These are phyloP conservation scores for Laburnicola sp. DNA, from an alignment of 2,329 filamentous ascomycete species.

Conservation along the genomic window DNA sequence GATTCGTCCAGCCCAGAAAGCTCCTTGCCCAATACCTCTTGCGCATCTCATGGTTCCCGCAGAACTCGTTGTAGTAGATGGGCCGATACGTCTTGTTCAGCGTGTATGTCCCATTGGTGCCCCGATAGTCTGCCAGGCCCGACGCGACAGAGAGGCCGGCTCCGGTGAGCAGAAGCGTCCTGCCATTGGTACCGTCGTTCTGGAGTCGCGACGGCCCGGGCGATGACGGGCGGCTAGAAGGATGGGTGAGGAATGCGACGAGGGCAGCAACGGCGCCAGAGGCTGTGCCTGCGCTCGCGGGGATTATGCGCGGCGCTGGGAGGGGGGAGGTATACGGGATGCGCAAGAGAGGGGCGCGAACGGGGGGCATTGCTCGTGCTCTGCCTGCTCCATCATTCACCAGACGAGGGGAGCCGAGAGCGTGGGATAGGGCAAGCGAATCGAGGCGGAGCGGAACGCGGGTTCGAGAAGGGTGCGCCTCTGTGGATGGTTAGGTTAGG, in stretches of 20 bases:
- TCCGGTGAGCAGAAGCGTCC: conserved; percentile 72
- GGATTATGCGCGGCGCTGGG: conserved; percentile 73
- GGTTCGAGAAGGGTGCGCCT: background rate
- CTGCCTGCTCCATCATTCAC: background rate
- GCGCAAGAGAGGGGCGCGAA: conserved; percentile 66
- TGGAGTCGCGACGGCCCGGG: background rate
- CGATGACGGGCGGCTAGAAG: conserved; percentile 18
- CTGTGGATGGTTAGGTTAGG: background rate
- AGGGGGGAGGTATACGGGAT: conserved; percentile 90
- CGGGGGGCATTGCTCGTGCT: conserved; percentile 12
- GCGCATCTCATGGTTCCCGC: conserved; percentile 76
- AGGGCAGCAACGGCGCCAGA: conserved; percentile 77
- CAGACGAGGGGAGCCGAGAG: background rate
- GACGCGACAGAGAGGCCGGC: conserved; percentile 93
- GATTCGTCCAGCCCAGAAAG: conserved; percentile 86
- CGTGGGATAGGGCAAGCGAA: background rate
- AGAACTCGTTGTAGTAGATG: conserved; percentile 91
- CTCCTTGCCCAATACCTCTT: conserved; percentile 96
- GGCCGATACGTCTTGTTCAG: conserved; percentile 88
- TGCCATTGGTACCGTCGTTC: conserved; percentile 45
- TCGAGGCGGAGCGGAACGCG: background rate
- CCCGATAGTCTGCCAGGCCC: conserved; percentile 90
- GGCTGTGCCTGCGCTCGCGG: conserved; percentile 69
- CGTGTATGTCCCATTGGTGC: conserved; percentile 86
- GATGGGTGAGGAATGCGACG: conserved; percentile 68